phyloP scores from a whole-genome alignment of 1,139 yeast species.

The Pichia sp. region DNA sequence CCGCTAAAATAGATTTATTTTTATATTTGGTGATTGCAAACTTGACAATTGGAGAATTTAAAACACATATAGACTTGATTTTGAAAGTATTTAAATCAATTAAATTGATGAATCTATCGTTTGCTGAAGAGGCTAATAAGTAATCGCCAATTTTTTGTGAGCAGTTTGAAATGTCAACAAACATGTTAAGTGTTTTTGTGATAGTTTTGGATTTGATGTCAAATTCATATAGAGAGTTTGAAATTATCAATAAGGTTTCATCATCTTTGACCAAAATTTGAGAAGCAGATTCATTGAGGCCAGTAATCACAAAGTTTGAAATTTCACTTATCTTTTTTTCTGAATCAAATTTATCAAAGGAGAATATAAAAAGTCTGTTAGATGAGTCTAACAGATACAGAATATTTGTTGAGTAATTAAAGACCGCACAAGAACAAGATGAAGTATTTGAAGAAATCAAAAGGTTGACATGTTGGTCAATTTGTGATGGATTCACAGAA shows the following conservation, averaged over 20 bases:
- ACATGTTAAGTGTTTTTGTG: constrained; percentile 28
- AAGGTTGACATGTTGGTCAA: constrained; percentile 5
- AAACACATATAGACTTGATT: constrained; percentile 18
- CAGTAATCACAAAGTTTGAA: constrained; percentile 6
- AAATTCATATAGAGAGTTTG: constrained; percentile 51
- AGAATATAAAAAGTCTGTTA: constrained; percentile 10
- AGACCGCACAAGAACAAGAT: constrained; percentile 6
- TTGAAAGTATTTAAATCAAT: constrained; percentile 41
- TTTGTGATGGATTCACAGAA: neutral
- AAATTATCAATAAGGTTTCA: constrained; percentile 15
- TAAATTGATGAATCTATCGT: constrained; percentile 73
- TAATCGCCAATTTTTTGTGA: constrained; percentile 20
- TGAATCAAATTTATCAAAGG: constrained; percentile 4
- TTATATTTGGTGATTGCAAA: constrained; percentile 3
- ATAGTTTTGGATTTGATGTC: constrained; percentile 31
- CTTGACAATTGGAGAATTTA: constrained; percentile 7
- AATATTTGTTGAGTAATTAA: neutral
- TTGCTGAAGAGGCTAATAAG: constrained; percentile 60
- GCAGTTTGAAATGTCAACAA: constrained; percentile 28
- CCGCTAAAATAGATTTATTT: constrained; percentile 21
- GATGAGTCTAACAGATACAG: constrained; percentile 10
- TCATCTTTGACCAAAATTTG: constrained; percentile 1
- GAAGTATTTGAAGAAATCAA: constrained; percentile 7
- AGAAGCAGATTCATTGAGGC: constrained; percentile 6
- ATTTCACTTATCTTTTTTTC: constrained; percentile 2